These are phyloP conservation scores for Gillenia trifoliata DNA, from an alignment of 306 rosid species.

Conservation along the genomic window DNA sequence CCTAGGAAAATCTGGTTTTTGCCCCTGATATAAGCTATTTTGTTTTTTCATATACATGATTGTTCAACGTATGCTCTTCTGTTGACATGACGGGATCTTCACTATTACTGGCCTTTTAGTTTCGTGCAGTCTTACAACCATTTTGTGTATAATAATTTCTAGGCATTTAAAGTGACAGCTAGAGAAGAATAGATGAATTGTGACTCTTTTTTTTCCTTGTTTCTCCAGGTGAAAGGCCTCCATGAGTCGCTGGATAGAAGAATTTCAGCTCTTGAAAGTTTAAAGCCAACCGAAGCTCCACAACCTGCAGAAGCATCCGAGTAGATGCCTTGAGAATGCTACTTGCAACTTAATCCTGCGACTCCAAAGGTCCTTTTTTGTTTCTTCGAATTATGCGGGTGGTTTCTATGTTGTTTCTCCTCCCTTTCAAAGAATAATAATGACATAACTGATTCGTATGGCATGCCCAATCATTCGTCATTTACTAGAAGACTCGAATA, in stretches of 20 bases:
- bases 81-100: not conserved
- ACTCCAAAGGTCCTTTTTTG: conserved; percentile 14
- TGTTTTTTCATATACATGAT: not conserved
- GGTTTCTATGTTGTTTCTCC: conserved; percentile 18
- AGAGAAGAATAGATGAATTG: not conserved
- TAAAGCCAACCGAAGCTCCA: conserved; percentile 52
- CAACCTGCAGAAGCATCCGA: conserved; percentile 54
- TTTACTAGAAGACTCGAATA: not conserved
- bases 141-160: not conserved
- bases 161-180: not conserved
- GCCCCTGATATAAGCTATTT: not conserved
- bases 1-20: not conserved
- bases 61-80: not conserved
- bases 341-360: conserved; percentile 19
- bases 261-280: conserved; percentile 68
- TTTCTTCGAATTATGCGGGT: not conserved
- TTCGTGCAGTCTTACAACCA: not conserved
- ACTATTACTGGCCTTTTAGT: not conserved
- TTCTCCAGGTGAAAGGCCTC: conserved; percentile 63
- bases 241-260: conserved; percentile 63
- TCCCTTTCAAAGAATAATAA: conserved; percentile 30
- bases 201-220: conserved; percentile 8
- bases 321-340: conserved; percentile 20
- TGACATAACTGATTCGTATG: not conserved
- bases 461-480: not conserved